Conservation (phyloP, 192 early-diverging fungal species). For the Backusella sp. region DNA sequence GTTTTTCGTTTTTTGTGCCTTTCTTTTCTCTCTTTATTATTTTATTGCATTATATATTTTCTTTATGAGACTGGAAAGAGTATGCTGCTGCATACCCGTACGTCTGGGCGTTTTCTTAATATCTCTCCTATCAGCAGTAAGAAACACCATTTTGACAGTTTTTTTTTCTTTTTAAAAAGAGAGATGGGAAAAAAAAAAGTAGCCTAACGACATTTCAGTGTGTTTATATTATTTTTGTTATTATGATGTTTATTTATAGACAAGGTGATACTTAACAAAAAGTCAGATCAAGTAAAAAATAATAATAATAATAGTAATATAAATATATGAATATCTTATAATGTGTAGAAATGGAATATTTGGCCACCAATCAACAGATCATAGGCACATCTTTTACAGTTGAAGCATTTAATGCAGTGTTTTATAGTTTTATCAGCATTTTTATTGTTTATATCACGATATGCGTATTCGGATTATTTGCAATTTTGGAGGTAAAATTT, state of each 20-base stretch:
- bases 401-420: not conserved
- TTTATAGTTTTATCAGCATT: slow-evolving; percentile 1
- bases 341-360: not conserved
- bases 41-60: not conserved
- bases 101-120: not conserved
- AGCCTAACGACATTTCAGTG: not conserved
- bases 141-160: not conserved
- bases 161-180: not conserved
- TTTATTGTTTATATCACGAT: not conserved
- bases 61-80: not conserved
- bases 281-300: not conserved
- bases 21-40: not conserved
- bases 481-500: not conserved
- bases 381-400: not conserved
- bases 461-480: not conserved
- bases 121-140: not conserved
- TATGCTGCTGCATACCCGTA: slow-evolving; percentile 2
- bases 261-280: slow-evolving; percentile 1
- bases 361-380: not conserved
- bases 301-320: not conserved
- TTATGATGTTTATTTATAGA: slow-evolving; percentile 5
- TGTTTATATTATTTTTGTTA: not conserved
- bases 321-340: not conserved
- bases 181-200: not conserved
- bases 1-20: not conserved